Percentiles rank a stretch among this genome's conserved stretches.
These are phyloP conservation scores for Sporothrix variecibatus DNA, from an alignment of 2,329 filamentous ascomycete genomes.

Conservation along the genomic window DNA sequence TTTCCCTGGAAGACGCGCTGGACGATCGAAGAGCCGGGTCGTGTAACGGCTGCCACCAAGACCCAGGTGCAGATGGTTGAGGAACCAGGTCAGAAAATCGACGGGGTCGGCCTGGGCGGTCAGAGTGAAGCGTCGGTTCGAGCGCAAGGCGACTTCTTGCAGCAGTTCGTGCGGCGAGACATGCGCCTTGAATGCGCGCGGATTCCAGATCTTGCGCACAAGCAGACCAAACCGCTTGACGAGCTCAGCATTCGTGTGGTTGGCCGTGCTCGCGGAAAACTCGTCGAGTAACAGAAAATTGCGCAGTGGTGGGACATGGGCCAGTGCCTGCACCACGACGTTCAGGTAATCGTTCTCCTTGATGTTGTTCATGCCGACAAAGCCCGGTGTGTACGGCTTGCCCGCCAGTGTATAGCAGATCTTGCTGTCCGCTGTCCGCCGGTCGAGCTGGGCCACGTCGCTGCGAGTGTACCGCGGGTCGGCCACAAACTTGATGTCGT, in stretches of 20 bases:
- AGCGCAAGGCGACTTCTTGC: constrained; percentile 87
- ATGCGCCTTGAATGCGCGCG: constrained; percentile 91
- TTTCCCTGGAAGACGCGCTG: constrained; percentile 93
- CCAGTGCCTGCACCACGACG: constrained; percentile 85
- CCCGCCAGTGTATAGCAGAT: constrained; percentile 76
- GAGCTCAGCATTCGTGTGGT: constrained; percentile 67
- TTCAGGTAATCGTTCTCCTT: constrained; percentile 99
- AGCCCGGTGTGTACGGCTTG: constrained; percentile 87
- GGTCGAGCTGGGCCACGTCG: constrained; percentile 80
- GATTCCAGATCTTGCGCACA: constrained; percentile 97
- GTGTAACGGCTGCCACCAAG: constrained; percentile 85
- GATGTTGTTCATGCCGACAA: constrained; percentile 99
- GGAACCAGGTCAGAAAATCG: constrained; percentile 95
- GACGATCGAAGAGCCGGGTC: constrained; percentile 80
- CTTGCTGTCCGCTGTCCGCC: constrained; percentile 40
- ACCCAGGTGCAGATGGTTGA: constrained; percentile 91
- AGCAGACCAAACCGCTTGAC: constrained; percentile 86
- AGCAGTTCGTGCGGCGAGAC: constrained; percentile 96
- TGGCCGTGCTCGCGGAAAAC: constrained; percentile 49
- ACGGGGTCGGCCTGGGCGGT: constrained; percentile 92
- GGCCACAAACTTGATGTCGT: constrained; percentile 97
- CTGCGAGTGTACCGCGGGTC: constrained; percentile 81
- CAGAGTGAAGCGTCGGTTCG: constrained; percentile 88
- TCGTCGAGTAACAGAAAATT: constrained; percentile 92
- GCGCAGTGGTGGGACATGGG: constrained; percentile 84